These are phyloP conservation scores for Talaromyces albobiverticillius DNA, from an alignment of 2,329 filamentous ascomycete genomes.

Conservation along the genomic window DNA sequence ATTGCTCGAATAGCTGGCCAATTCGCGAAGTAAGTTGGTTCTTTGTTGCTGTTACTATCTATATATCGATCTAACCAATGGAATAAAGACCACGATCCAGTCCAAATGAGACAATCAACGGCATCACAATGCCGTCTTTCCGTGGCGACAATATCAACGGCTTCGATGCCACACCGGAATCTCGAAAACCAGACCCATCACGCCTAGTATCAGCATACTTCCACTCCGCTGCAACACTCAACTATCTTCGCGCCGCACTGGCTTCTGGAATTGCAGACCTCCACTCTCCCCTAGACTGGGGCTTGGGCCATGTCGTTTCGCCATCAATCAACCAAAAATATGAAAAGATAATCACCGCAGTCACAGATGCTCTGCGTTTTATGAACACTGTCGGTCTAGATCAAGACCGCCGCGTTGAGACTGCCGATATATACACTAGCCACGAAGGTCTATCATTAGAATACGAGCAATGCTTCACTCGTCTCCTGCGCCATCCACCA, in stretches of 20 bases:
- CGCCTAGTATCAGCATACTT: slow-evolving; percentile 90
- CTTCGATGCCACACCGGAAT: slow-evolving; percentile 62
- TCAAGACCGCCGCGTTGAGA: slow-evolving; percentile 78
- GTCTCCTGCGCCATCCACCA: slow-evolving; percentile 65
- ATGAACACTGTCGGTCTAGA: slow-evolving; percentile 91
- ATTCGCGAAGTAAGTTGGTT: slow-evolving; percentile 72
- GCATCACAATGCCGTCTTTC: slow-evolving; percentile 81
- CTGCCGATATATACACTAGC: slow-evolving; percentile 91
- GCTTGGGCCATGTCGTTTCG: slow-evolving; percentile 84
- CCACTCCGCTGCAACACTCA: slow-evolving; percentile 89
- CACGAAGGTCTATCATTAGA: slow-evolving; percentile 93
- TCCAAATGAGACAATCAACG: slow-evolving; percentile 77
- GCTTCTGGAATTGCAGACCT: slow-evolving; percentile 89
- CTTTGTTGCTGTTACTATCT: too few relatives aligned
- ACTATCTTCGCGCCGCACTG: slow-evolving; percentile 83
- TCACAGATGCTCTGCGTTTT: slow-evolving; percentile 89
- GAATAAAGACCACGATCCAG: slow-evolving; percentile 68
- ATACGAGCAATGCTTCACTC: slow-evolving; percentile 86
- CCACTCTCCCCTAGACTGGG: slow-evolving; percentile 92
- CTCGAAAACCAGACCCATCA: slow-evolving; percentile 75
- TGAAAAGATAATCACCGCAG: slow-evolving; percentile 75
- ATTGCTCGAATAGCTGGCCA: slow-evolving; percentile 97
- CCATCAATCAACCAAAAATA: slow-evolving; percentile 82
- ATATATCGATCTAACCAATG: neutral
- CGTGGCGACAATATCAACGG: slow-evolving; percentile 95